Percentiles rank a stretch among this genome's conserved stretches.
Evolutionary conservation across 2,329 filamentous ascomycete genomes (phyloP).

Genomic region (Paraphoma sp.): DNA sequence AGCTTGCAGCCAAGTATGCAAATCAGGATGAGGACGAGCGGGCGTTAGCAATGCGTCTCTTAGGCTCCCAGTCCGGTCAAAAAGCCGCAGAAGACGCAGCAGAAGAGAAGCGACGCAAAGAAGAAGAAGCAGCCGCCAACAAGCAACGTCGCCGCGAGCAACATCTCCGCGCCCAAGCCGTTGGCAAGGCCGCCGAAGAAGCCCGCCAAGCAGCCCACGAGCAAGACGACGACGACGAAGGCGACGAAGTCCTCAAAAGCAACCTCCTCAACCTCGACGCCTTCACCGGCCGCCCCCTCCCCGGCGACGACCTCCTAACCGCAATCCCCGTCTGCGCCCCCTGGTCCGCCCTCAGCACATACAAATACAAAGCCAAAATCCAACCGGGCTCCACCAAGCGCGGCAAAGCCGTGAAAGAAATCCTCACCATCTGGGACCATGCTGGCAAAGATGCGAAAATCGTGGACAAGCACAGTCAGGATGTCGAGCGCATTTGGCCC

Average conservation of each 20-base stretch:
- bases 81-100: slow-evolving; percentile 68
- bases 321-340: slow-evolving; percentile 69
- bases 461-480: slow-evolving; percentile 55
- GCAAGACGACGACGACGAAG: slow-evolving; percentile 61
- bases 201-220: slow-evolving; percentile 57
- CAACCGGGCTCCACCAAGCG: slow-evolving; percentile 92
- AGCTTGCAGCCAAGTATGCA: slow-evolving; percentile 87
- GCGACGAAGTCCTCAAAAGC: slow-evolving; percentile 59
- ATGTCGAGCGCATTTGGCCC: slow-evolving; percentile 80
- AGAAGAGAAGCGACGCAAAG: slow-evolving; percentile 69
- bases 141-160: slow-evolving; percentile 80
- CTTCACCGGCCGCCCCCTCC: slow-evolving; percentile 77
- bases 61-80: slow-evolving; percentile 76
- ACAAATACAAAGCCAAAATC: slow-evolving; percentile 94
- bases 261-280: slow-evolving; percentile 62
- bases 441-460: slow-evolving; percentile 62
- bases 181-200: slow-evolving; percentile 79
- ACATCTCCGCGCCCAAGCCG: slow-evolving; percentile 77
- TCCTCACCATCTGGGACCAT: slow-evolving; percentile 79
- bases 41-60: slow-evolving; percentile 79
- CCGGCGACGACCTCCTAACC: slow-evolving; percentile 81
- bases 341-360: slow-evolving; percentile 68
- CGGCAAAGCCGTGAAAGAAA: slow-evolving; percentile 90
- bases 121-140: slow-evolving; percentile 74
- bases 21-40: slow-evolving; percentile 95